Percentiles rank a stretch among this genome's conserved stretches.
Conservation (phyloP, 2,329 filamentous ascomycete genomes). For the Sordariomycetes sp. region DNA sequence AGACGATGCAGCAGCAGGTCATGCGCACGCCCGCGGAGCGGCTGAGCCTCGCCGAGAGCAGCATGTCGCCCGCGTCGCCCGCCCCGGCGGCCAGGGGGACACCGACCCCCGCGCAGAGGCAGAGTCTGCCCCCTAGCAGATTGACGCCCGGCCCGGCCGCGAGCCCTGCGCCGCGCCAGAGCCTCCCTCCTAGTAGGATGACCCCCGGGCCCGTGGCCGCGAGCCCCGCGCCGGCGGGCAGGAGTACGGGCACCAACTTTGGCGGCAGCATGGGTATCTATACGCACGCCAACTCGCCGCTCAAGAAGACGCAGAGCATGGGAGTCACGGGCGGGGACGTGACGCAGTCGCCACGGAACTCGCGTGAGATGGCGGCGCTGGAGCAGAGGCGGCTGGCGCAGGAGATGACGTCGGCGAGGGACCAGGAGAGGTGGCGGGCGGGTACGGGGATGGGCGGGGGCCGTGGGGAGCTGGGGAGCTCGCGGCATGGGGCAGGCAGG, state of each 20-base stretch:
- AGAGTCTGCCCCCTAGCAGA: slow-evolving; percentile 19
- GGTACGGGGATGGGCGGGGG: background rate
- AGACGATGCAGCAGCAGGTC: background rate
- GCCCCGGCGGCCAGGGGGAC: slow-evolving; percentile 6
- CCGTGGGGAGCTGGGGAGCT: background rate
- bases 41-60: slow-evolving; percentile 19
- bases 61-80: slow-evolving; percentile 5
- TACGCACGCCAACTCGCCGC: slow-evolving; percentile 66
- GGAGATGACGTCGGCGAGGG: background rate
- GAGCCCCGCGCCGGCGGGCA: slow-evolving; percentile 3
- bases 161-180: slow-evolving; percentile 10
- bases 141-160: slow-evolving; percentile 5
- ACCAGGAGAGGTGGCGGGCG: background rate
- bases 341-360: slow-evolving; percentile 38
- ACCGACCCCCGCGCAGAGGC: slow-evolving; percentile 7
- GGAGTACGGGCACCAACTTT: slow-evolving; percentile 15
- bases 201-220: slow-evolving; percentile 4
- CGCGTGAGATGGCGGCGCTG: slow-evolving; percentile 45
- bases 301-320: slow-evolving; percentile 63
- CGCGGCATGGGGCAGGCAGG: background rate
- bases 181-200: slow-evolving; percentile 17
- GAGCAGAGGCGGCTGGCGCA: slow-evolving; percentile 29
- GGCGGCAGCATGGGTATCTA: slow-evolving; percentile 74
- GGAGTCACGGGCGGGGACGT: slow-evolving; percentile 34
- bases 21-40: slow-evolving; percentile 3